phyloP scores from a whole-genome alignment of 2,329 filamentous ascomycete species.

The Hypoxylon sp. region DNA sequence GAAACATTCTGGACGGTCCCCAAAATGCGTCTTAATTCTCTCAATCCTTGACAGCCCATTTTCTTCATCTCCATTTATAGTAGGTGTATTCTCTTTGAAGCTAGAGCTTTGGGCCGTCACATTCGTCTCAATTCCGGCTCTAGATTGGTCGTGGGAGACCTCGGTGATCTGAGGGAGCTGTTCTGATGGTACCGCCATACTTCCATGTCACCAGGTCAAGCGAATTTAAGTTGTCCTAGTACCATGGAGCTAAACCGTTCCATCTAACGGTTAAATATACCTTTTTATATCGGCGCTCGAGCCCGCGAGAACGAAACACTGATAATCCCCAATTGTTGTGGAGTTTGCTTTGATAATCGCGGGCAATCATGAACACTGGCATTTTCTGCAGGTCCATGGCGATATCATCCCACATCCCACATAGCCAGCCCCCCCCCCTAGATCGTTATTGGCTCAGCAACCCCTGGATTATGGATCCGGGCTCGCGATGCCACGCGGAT shows the following conservation, averaged over 20 bases:
- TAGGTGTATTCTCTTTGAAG: slow-evolving; percentile 7
- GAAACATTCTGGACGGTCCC: slow-evolving; percentile 71
- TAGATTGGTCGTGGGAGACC: slow-evolving; percentile 27
- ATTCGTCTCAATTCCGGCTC: slow-evolving; percentile 11
- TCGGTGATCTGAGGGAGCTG: slow-evolving; percentile 31
- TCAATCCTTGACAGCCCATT: slow-evolving; percentile 42
- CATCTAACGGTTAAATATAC: slow-evolving; percentile 5
- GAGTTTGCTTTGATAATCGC: slow-evolving; percentile 20
- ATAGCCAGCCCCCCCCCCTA: slow-evolving; percentile 15
- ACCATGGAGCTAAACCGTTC: background rate
- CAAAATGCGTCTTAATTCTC: slow-evolving; percentile 49
- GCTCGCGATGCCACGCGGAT: slow-evolving; percentile 1
- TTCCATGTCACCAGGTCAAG: background rate
- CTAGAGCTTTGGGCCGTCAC: slow-evolving; percentile 30
- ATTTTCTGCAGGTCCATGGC: slow-evolving; percentile 7
- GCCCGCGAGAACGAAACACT: slow-evolving; percentile 2
- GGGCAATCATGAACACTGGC: background rate
- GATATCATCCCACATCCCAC: slow-evolving; percentile 27
- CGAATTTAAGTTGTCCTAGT: background rate
- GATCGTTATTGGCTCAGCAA: slow-evolving; percentile 22
- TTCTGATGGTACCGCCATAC: slow-evolving; percentile 30
- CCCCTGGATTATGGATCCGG: background rate
- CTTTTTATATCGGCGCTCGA: slow-evolving; percentile 11
- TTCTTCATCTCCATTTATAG: slow-evolving; percentile 36
- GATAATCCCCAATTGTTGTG: slow-evolving; percentile 22